Percentiles rank a stretch among this genome's conserved stretches.
Evolutionary conservation across 2,329 filamentous ascomycete species (phyloP).

Genomic region (Arthrocladium fulminans): DNA sequence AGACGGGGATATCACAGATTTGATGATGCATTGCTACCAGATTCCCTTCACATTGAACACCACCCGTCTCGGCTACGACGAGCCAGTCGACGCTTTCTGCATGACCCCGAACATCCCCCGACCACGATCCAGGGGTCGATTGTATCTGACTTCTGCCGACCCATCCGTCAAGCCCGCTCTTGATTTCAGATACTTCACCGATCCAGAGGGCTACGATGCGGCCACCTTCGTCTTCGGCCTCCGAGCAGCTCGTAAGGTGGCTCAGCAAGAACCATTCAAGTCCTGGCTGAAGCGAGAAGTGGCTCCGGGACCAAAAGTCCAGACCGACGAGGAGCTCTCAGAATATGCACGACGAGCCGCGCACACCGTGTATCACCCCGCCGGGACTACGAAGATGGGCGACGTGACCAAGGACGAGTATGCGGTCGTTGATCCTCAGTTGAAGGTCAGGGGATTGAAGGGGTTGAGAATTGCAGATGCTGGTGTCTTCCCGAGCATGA

Average conservation of each 20-base stretch:
- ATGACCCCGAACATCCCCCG: slow-evolving; percentile 89
- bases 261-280: slow-evolving; percentile 66
- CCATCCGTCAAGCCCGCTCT: slow-evolving; percentile 70
- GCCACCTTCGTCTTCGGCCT: slow-evolving; percentile 71
- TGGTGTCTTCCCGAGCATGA: slow-evolving; percentile 80
- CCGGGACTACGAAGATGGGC: slow-evolving; percentile 86
- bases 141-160: slow-evolving; percentile 69
- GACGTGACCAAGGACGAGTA: slow-evolving; percentile 57
- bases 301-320: slow-evolving; percentile 63
- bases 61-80: slow-evolving; percentile 64
- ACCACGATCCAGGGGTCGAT: slow-evolving; percentile 64
- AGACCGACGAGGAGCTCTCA: slow-evolving; percentile 69
- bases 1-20: slow-evolving; percentile 69
- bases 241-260: slow-evolving; percentile 67
- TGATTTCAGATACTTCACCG: slow-evolving; percentile 85
- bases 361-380: slow-evolving; percentile 85
- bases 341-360: slow-evolving; percentile 74
- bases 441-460: slow-evolving; percentile 64
- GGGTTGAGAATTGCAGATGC: slow-evolving; percentile 74
- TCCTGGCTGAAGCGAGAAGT: slow-evolving; percentile 76
- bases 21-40: slow-evolving; percentile 98
- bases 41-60: slow-evolving; percentile 89
- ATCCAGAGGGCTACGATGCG: slow-evolving; percentile 75
- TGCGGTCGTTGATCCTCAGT: slow-evolving; percentile 69
- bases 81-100: slow-evolving; percentile 70